Evolutionary conservation across 257 asterid species (phyloP).

Genomic region (Petrea volubilis): DNA sequence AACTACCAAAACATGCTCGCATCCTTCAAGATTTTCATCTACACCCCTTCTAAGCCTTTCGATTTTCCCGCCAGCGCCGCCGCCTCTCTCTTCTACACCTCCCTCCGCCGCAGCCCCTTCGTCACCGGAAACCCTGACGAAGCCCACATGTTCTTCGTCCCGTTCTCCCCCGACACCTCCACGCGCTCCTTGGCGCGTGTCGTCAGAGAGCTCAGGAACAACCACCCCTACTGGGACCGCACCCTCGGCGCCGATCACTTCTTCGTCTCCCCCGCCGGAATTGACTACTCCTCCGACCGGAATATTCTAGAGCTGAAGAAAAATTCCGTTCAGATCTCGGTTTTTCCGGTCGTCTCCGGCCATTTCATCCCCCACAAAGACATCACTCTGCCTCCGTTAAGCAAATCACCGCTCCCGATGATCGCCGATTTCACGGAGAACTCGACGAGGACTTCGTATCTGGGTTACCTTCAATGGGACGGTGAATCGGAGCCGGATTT

Average conservation of each 20-base stretch:
- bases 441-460: conserved; percentile 15
- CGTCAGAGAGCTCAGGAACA: conserved; percentile 50
- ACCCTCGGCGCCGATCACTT: conserved; percentile 97
- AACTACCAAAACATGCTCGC: conserved; percentile 69
- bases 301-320: conserved; percentile 86
- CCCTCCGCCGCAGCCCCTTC: conserved; percentile 59
- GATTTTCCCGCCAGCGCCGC: conserved; percentile 40
- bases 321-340: conserved; percentile 70
- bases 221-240: conserved; percentile 77
- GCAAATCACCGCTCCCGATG: conserved; percentile 20
- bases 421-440: conserved; percentile 19
- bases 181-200: conserved; percentile 66
- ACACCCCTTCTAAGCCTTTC: conserved; percentile 46
- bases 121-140: conserved; percentile 55
- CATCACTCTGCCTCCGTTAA: conserved; percentile 59
- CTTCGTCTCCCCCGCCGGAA: conserved; percentile 62
- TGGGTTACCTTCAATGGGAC: conserved; percentile 67
- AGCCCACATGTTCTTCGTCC: conserved; percentile 83
- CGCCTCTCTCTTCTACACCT: conserved; percentile 56
- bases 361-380: conserved; percentile 83
- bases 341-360: conserved; percentile 74
- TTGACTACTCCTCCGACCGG: conserved; percentile 71
- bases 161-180: conserved; percentile 64
- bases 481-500: conserved; percentile 38
- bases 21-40: conserved; percentile 63